Evolutionary conservation across 208 protist species (phyloP), one percentile per base, ranked within the genome.

Genomic region (Leishmania amazonensis): DNA sequence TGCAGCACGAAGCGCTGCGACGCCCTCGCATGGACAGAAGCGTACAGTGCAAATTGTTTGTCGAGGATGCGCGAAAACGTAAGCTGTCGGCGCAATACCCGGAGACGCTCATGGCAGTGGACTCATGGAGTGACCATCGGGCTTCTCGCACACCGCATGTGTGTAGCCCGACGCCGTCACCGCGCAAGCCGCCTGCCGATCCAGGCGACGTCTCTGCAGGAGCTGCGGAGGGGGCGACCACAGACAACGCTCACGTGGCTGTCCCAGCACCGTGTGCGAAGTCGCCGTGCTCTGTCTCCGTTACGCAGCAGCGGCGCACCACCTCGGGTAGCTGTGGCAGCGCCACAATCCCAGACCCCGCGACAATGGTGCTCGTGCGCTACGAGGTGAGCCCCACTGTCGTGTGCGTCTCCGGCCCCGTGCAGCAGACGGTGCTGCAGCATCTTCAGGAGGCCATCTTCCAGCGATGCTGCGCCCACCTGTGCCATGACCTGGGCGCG

Each of bases 341-440:
- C 62, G 38, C 73, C 31, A 58, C 53, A 13, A 49, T 62, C 6
- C 65, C 24, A 21, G 67, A 78, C n/a, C 72, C 75, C 1, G 81
- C 83, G 0, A 53, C 77, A 1, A 47, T 89, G 49, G 87, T 95
- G 15, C 81, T 91, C 31, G 85, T 95, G 2, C 90, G 86, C n/a
- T 94, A 93, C 81, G 89, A 92, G 42, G 70, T 91, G 8, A 81
- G 93, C 76, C 92, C 90, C 1, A 87, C 90, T 21, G 87, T 88
- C 38, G 79, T 94, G 45, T 83, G 85, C 75, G 77, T 95, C 21
- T 82, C 79, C 2, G 92, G 92, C 1, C 78, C 75, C 8, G 88
- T 93, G 58, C 79, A 60, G 24, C 85, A 83, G 28, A 51, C 45
- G 28, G 85, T 90, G 83, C 86, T 95, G 38, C 74, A 86, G 42